These are phyloP conservation scores for Colletotrichum sp. DNA, from an alignment of 2,329 filamentous ascomycete species.

Conservation along the genomic window DNA sequence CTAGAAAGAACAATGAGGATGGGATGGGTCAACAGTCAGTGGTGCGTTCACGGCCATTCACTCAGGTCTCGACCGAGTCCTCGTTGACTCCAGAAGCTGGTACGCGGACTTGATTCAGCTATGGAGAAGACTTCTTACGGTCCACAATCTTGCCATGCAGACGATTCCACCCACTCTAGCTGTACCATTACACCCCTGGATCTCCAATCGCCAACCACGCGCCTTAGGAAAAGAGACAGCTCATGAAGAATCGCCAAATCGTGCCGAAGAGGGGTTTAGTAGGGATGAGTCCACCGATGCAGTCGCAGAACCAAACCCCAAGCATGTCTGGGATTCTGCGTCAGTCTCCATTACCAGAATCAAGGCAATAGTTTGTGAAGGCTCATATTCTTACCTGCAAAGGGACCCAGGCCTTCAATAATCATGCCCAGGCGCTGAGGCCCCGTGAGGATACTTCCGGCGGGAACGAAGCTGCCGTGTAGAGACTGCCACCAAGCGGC, in stretches of 20 bases:
- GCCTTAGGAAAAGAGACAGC: not conserved
- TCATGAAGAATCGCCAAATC: not conserved
- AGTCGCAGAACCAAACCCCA: not conserved
- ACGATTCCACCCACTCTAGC: not conserved
- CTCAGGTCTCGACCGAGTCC: not conserved
- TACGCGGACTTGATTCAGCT: not conserved
- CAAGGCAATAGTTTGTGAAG: accelerated
- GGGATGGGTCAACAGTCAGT: not conserved
- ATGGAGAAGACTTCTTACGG: not conserved
- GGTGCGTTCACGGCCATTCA: not conserved
- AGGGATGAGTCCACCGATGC: not conserved
- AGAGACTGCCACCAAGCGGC: not conserved
- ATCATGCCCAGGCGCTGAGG: not conserved
- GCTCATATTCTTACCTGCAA: not conserved
- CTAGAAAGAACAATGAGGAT: not conserved
- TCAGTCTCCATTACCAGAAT: accelerated
- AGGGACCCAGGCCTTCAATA: not conserved
- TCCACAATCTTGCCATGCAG: accelerated
- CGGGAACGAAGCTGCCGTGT: not conserved
- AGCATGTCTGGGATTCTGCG: not conserved
- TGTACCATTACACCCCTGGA: not conserved
- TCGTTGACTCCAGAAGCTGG: not conserved
- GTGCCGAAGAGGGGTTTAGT: accelerated
- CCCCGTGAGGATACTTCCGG: not conserved
- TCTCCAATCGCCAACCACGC: not conserved